Evolutionary conservation across 2,329 filamentous ascomycete species (phyloP).

Genomic region (Penicillium sp.): DNA sequence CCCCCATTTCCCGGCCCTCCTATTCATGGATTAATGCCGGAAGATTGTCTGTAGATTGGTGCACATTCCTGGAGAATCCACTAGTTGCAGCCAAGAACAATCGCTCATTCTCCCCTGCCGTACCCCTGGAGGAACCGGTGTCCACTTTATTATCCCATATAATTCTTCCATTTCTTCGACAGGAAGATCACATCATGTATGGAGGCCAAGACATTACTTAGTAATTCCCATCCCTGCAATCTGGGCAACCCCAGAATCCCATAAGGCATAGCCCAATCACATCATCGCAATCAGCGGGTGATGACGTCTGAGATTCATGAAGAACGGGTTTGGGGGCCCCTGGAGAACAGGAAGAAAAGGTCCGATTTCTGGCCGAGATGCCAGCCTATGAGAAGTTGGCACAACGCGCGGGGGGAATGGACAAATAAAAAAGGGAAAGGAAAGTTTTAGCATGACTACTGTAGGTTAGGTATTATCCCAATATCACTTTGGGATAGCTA

Average conservation of each 20-base stretch:
- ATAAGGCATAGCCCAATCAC: slow-evolving; percentile 4
- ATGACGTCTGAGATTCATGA: slow-evolving; percentile 16
- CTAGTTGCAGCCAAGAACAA: slow-evolving; percentile 26
- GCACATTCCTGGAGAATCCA: slow-evolving; percentile 9
- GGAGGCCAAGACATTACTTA: background rate
- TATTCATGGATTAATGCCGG: slow-evolving; percentile 26
- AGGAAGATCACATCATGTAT: background rate
- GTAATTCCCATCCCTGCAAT: background rate
- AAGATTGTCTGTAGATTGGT: slow-evolving; percentile 9
- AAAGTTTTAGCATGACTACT: background rate
- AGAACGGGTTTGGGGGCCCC: background rate
- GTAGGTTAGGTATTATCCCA: background rate
- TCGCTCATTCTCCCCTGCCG: slow-evolving; percentile 7
- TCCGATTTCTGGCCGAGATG: background rate
- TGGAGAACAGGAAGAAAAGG: slow-evolving; percentile 3
- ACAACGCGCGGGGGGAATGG: slow-evolving; percentile 2
- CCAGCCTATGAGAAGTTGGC: slow-evolving; percentile 10
- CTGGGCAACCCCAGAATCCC: background rate
- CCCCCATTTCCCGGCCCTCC: slow-evolving; percentile 4
- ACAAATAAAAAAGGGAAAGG: background rate
- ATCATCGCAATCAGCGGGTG: slow-evolving; percentile 1
- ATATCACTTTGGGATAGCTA: background rate
- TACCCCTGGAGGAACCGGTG: slow-evolving; percentile 3
- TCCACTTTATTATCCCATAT: slow-evolving; percentile 4
- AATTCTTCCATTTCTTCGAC: background rate